Evolutionary conservation across 257 asterid species (phyloP).

Genomic region (Voacanga thouarsii): DNA sequence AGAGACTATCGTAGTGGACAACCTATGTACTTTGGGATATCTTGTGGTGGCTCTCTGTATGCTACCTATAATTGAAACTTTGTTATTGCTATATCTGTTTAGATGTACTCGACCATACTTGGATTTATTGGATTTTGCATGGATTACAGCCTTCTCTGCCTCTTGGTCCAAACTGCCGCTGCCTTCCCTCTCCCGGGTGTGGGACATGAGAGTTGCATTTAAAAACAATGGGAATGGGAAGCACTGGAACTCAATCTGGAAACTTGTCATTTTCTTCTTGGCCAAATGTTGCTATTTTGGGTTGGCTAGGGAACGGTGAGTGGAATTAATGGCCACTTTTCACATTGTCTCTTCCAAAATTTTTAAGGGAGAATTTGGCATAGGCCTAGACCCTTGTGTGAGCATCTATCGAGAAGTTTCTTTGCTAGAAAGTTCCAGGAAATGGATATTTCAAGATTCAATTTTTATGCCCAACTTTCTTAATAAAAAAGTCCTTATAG

Average conservation of each 20-base stretch:
- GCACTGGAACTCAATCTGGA: not conserved
- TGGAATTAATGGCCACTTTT: constrained; percentile 1
- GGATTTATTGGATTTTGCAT: not conserved
- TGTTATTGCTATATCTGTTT: constrained; percentile 1
- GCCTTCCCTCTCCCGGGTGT: not conserved
- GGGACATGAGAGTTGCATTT: not conserved
- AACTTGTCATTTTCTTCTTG: constrained; percentile 9
- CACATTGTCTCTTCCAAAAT: not conserved
- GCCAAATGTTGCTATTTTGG: constrained; percentile 7
- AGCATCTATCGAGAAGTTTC: too few species aligned
- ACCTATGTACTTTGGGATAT: not conserved
- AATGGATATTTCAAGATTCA: too few species aligned
- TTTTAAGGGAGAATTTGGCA: not conserved
- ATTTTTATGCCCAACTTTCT: too few species aligned
- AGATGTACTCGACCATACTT: constrained; percentile 2
- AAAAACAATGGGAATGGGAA: not conserved
- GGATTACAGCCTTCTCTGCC: not conserved
- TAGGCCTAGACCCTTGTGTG: not conserved
- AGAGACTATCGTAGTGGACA: not conserved
- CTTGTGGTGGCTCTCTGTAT: not conserved
- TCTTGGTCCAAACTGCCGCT: not conserved
- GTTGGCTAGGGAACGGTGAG: not conserved
- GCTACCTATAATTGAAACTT: not conserved
- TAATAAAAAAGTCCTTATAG: too few species aligned
- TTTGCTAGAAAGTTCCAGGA: too few species aligned